Base-by-base conservation (phyloP, 208 protist genomes). In the Leishmania tropica region DNA sequence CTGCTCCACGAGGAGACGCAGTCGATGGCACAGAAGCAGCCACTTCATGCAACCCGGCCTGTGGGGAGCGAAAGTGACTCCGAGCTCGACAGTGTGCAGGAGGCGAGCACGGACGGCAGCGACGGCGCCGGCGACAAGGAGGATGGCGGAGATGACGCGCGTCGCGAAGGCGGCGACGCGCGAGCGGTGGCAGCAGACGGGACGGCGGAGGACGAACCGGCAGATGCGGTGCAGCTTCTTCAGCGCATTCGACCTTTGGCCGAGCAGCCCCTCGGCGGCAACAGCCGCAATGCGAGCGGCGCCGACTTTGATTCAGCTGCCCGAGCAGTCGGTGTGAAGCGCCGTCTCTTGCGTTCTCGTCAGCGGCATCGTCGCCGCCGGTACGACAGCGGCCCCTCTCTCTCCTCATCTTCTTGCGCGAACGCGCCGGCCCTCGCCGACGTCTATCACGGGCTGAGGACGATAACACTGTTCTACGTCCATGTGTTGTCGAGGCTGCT, bases 1-100 rank as follows among this genome's bases (percentile, higher is more conserved):
- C 67, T 87, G n/a, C 53, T 89, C 6, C 51, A 74, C 47, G 62
- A 78, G 31, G 82, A 85, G 47, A 47, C 53, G n/a, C 51, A 47
- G 15, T 47, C 65, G 42, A 71, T 83, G 15, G 73, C 77, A 4
- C 83, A 82, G 60, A 65, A 78, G 40, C 8, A 28, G 40, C 8
- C 28, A 48, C 37, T 13, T 10, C 8, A 68, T 45, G 11, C 24
- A 21, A 31, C 75, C 6, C 6, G 35, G 37, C 7, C 53, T 15
- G n/a, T 28, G 13, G 45, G 31, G 51, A 28, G 7, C 21, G 47
- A 37, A 37, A 40, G 51, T 40, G 45, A 54, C 45, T 74, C 70
- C 70, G 70, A 53, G 35, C 28, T 31, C 24, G 79, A 77, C 79
- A 58, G 10, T 40, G n/a, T 45, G 13, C 42, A n/a, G 47, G 47